Conservation (phyloP, 192 early-diverging fungal genomes). For the Coemansia sp. region DNA sequence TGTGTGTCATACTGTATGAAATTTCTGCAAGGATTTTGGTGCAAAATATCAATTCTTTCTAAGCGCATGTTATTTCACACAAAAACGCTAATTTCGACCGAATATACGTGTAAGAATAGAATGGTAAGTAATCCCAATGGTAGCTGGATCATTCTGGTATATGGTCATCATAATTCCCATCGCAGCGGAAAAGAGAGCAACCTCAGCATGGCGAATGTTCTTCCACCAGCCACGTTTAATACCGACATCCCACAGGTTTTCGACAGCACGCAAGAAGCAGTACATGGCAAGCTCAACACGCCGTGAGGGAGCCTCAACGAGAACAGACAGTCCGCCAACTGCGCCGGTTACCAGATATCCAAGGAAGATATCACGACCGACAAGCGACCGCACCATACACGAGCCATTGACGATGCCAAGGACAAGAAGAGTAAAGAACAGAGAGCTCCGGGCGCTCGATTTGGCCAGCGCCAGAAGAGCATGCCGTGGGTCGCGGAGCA, state of each 20-base stretch:
- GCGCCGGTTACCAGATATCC: slow-evolving; percentile 62
- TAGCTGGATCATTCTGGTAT: slow-evolving; percentile 76
- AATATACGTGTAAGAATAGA: slow-evolving; percentile 78
- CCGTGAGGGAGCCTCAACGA: slow-evolving; percentile 65
- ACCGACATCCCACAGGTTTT: slow-evolving; percentile 67
- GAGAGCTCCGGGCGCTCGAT: slow-evolving; percentile 59
- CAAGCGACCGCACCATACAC: slow-evolving; percentile 57
- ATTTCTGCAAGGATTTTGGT: too few species aligned
- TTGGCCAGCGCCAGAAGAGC: slow-evolving; percentile 56
- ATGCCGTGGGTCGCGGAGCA: slow-evolving; percentile 56
- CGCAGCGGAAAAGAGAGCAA: slow-evolving; percentile 67
- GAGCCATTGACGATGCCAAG: slow-evolving; percentile 54
- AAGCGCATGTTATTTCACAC: background rate
- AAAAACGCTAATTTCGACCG: slow-evolving; percentile 63
- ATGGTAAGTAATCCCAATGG: slow-evolving; percentile 72
- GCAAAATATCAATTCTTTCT: background rate
- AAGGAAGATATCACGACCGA: slow-evolving; percentile 50
- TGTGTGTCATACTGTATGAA: too few species aligned
- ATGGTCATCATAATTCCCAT: slow-evolving; percentile 80
- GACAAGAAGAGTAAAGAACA: slow-evolving; percentile 63
- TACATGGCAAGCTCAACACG: slow-evolving; percentile 83
- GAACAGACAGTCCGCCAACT: slow-evolving; percentile 57
- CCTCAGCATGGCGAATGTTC: slow-evolving; percentile 70
- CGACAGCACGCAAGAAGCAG: slow-evolving; percentile 76
- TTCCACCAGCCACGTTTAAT: slow-evolving; percentile 59